A percentile compares a stretch with the other conserved stretches of the same genome.
Conservation (phyloP, 768 basidiomycete genomes). For the Phaeotremella skinneri region DNA sequence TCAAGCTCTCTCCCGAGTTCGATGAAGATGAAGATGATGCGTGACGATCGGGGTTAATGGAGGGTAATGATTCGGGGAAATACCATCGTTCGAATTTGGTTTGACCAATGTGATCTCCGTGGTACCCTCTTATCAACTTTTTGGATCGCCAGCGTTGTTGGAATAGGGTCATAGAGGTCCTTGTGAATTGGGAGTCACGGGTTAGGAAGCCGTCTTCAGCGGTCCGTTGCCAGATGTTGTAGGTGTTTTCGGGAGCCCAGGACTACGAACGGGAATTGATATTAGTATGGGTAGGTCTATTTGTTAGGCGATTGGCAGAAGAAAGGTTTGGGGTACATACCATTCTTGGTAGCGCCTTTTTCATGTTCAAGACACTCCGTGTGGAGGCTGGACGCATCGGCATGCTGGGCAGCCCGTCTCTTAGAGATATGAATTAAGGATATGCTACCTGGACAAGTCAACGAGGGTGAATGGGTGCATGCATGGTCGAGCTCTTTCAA, state of each 20-base stretch:
- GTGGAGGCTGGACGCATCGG: slow-evolving; percentile 40
- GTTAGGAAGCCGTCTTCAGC: slow-evolving; percentile 46
- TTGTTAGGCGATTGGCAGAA: neutral
- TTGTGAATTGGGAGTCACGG: slow-evolving; percentile 61
- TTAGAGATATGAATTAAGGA: no score
- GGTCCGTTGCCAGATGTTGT: slow-evolving; percentile 81
- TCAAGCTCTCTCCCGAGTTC: slow-evolving; percentile 13
- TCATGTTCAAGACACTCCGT: slow-evolving; percentile 44
- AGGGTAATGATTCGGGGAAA: slow-evolving; percentile 77
- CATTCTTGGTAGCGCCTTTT: slow-evolving; percentile 50
- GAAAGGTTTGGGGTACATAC: slow-evolving; percentile 25
- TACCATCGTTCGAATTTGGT: slow-evolving; percentile 94
- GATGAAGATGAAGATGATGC: slow-evolving; percentile 10
- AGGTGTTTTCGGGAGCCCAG: slow-evolving; percentile 85
- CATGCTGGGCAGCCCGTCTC: no score
- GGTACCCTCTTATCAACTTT: slow-evolving; percentile 83
- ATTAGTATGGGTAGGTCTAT: neutral
- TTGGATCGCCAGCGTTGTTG: slow-evolving; percentile 90
- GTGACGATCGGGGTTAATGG: slow-evolving; percentile 44
- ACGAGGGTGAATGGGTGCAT: neutral
- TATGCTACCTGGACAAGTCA: no score
- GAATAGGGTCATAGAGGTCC: slow-evolving; percentile 66
- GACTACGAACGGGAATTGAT: slow-evolving; percentile 57
- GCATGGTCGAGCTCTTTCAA: neutral
- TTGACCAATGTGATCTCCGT: slow-evolving; percentile 90